Evolutionary conservation across 2,329 filamentous ascomycete species (phyloP), one percentile per base, ranked within the genome.

Genomic region (Zalaria obscura): DNA sequence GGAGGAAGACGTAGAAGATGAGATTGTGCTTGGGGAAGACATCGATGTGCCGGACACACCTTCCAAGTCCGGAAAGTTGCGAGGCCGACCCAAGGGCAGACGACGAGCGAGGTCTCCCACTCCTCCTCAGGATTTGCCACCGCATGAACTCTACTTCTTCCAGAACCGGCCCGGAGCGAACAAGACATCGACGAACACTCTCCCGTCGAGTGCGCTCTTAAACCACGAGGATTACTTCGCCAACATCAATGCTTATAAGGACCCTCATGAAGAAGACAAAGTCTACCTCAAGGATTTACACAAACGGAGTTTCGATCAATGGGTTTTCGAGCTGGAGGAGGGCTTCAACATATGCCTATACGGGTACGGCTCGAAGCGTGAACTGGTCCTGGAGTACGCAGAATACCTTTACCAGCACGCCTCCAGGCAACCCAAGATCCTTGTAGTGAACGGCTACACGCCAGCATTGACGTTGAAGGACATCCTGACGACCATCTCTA

Each of bases 221-320:
- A 87, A 83, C 1, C 88, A 95, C 54, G 88, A 96, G 43, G 86
- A 95, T 56, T 98, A 91, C 61, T 93, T 93, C 52, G 69, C 75
- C 36, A 64, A 81, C 27, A 67, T 84, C 27, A 71, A 75, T 27
- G 66, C 72, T 31, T 76, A 78, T 48, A 56, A 69, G 44, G 82
- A 93, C 50, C 75, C 73, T 0, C 88, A 94, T 57, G 66, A 68
- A 29, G 62, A 70, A 3, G 83, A 93, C 48, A 74, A 83, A 39
- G 68, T 74, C 11, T 81, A 82, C 48, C 67, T 98, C 26, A 70
- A 83, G 49, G 72, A 76, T 5, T 63, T 94, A 25, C 89, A 96
- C 56, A 68, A 76, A 36, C 76, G 82, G 46, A 86, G 83, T 0
- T 96, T 94, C 57, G 74, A 80, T 2, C 91, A 96, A 57, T 98